phyloP scores from a whole-genome alignment of 176 grass and related monocot genomes.

The Bothriochloa decipiens region DNA sequence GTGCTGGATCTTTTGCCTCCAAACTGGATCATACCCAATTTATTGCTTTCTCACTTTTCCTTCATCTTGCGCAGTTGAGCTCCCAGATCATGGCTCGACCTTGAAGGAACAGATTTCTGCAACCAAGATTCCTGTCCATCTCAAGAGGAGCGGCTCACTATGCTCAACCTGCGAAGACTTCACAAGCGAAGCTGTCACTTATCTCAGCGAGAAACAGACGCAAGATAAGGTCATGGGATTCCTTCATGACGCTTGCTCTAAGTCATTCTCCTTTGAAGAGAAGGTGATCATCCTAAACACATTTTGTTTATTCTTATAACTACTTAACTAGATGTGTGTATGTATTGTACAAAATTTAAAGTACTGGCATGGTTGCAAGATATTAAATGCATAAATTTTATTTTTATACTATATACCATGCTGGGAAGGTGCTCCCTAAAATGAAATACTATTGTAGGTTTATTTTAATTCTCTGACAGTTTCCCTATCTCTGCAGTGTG shows the following conservation, averaged over 20 bases:
- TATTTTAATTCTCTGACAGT: background rate
- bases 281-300: constrained; percentile 52
- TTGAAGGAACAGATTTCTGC: constrained; percentile 18
- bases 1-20: constrained; percentile 1
- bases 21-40: background rate
- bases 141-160: constrained; percentile 36
- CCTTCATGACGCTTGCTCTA: constrained; percentile 75
- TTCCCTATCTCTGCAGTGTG: constrained; percentile 58
- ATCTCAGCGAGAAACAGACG: constrained; percentile 67
- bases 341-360: constrained; percentile 5
- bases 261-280: constrained; percentile 60
- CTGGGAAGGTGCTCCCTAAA: background rate
- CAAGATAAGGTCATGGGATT: constrained; percentile 52
- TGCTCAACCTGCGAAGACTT: constrained; percentile 69
- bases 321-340: background rate
- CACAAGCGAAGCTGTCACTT: constrained; percentile 49
- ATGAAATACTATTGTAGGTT: background rate
- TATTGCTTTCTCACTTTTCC: constrained; percentile 29
- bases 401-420: background rate
- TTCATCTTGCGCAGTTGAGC: background rate
- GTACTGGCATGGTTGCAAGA: background rate
- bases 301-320: background rate
- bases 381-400: background rate
- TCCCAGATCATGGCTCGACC: background rate
- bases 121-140: constrained; percentile 36